These are phyloP conservation scores for Aphanoascus verrucosus DNA, from an alignment of 2,329 filamentous ascomycete genomes.

Conservation along the genomic window DNA sequence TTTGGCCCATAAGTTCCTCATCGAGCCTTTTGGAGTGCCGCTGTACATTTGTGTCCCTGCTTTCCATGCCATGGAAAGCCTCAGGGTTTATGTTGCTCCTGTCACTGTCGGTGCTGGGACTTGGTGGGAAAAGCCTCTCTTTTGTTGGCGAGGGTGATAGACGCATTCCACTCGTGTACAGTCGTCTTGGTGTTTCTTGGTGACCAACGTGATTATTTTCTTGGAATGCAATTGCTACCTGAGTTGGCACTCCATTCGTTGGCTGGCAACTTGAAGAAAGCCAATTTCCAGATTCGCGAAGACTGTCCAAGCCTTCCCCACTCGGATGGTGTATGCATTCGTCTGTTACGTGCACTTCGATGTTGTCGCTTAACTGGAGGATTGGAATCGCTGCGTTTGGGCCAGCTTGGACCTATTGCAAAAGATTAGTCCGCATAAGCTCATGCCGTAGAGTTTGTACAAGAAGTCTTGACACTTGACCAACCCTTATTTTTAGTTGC, in stretches of 20 bases:
- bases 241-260: neutral
- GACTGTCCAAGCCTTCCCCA: neutral
- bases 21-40: neutral
- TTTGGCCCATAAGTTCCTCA: neutral
- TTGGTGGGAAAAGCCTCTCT: constrained; percentile 12
- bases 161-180: constrained; percentile 9
- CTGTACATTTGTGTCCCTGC: neutral
- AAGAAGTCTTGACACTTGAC: neutral
- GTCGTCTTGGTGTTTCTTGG: constrained; percentile 5
- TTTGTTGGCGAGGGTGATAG: constrained; percentile 13
- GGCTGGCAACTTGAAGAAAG: neutral
- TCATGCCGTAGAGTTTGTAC: neutral
- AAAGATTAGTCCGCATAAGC: neutral
- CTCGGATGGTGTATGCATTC: neutral
- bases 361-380: neutral
- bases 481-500: neutral
- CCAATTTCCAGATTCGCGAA: neutral
- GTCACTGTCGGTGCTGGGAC: constrained; percentile 4
- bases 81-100: neutral
- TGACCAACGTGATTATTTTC: neutral
- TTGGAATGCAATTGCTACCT: neutral
- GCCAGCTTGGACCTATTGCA: neutral
- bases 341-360: neutral
- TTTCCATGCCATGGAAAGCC: neutral
- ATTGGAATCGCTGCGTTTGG: constrained; percentile 1